Evolutionary conservation across 768 basidiomycete genomes (phyloP), one percentile per base, ranked within the genome.

Genomic region (Rubroboletus satanas): DNA sequence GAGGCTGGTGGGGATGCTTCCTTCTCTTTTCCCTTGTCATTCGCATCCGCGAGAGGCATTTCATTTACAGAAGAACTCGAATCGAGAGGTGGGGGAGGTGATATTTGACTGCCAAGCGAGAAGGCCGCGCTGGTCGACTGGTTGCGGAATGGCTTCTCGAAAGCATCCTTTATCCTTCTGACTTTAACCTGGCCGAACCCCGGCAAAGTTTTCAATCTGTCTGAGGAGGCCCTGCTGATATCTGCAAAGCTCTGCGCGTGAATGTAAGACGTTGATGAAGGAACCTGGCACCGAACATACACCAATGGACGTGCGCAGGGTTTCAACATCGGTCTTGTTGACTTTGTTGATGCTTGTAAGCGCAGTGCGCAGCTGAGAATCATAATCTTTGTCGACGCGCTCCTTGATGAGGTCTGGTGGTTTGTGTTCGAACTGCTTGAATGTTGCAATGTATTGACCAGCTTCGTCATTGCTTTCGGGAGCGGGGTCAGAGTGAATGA

Each of bases 241-340:
- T 85, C 83, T 2, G 88, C 82, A 65, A 98, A 93, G 63, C 90
- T 94, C 95, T 98, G 63, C 14, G 35, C 28, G 26, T 35, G 55
- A 44, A 48, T 46, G 48, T 45, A n/a, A 58, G 43, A 38, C 49
- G 36, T 31, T 44, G 39, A 28, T 10, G 43, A 38, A 41, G 17
- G 28, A 35, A 17, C n/a, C 12, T 49, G 18, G 10, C 3, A 52
- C 35, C 18, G 5, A 31, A 77, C 87, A 54, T 74, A 98, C 96
- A 35, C 94, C 95, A 62, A 95, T 87, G n/a, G 92, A 88, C 2
- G 87, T 87, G 21, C 90, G 83, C 39, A 99, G 76, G 4, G 96
- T 98, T 72, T 92, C 85, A 2, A 95, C 93, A 63, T 99, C 97
- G 4, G 96, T 98, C 77, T 96, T 97, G 73, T 98, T 98, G 58